A percentile compares a stretch with the other conserved stretches of the same genome.
Evolutionary conservation across 176 grass and related monocot genomes (phyloP).

Genomic region (Pontederia paniculata): DNA sequence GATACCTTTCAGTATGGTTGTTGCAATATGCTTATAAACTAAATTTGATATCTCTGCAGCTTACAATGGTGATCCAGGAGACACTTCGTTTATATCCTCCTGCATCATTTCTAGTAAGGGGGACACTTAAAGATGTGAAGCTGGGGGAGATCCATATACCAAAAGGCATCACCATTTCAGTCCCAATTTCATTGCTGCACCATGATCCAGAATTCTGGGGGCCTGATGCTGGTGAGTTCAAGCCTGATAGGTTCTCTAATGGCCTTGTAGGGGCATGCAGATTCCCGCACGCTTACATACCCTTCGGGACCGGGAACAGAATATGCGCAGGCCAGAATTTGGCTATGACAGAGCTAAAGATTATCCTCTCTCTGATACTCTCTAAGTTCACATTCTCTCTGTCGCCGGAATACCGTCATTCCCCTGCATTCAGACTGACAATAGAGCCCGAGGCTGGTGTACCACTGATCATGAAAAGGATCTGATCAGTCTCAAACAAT

Average conservation of each 20-base stretch:
- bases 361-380: slow-evolving; percentile 40
- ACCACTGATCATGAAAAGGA: slow-evolving; percentile 7
- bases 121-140: slow-evolving; percentile 32
- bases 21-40: neutral
- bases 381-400: slow-evolving; percentile 34
- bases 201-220: slow-evolving; percentile 35
- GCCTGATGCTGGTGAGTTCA: slow-evolving; percentile 32
- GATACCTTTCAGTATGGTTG: neutral
- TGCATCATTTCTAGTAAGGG: slow-evolving; percentile 26
- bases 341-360: slow-evolving; percentile 68
- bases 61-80: slow-evolving; percentile 87
- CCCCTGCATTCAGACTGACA: slow-evolving; percentile 37
- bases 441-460: slow-evolving; percentile 41
- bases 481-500: neutral
- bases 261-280: slow-evolving; percentile 45
- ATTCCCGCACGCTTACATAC: slow-evolving; percentile 45
- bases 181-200: slow-evolving; percentile 32
- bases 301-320: slow-evolving; percentile 45
- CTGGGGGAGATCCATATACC: slow-evolving; percentile 37
- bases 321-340: slow-evolving; percentile 69
- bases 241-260: slow-evolving; percentile 40
- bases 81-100: slow-evolving; percentile 47
- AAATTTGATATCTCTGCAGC: slow-evolving; percentile 21
- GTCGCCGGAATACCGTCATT: slow-evolving; percentile 39
- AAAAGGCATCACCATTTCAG: slow-evolving; percentile 35